These are phyloP conservation scores for Amanita phalloides DNA, from an alignment of 768 basidiomycete species.

Conservation along the genomic window DNA sequence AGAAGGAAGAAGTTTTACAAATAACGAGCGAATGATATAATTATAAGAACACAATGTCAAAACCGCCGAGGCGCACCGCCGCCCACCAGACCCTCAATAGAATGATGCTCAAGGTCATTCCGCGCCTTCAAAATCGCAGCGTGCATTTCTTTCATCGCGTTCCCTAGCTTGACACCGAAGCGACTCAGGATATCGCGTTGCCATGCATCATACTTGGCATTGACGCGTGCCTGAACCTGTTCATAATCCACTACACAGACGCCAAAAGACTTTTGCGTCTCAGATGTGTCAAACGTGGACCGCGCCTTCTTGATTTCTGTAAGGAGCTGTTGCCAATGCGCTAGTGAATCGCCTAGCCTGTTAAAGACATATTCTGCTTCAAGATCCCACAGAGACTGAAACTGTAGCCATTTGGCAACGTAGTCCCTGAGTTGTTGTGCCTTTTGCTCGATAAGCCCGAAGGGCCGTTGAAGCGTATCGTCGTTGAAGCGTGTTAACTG, in stretches of 20 bases:
- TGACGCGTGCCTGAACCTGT: slow-evolving; percentile 94
- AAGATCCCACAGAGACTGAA: slow-evolving; percentile 98
- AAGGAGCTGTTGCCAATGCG: slow-evolving; percentile 90
- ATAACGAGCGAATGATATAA: not conserved
- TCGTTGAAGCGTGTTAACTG: slow-evolving; percentile 72
- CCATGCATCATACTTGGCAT: slow-evolving; percentile 98
- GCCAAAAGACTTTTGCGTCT: slow-evolving; percentile 85
- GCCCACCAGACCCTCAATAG: slow-evolving; percentile 82
- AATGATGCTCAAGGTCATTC: slow-evolving; percentile 92
- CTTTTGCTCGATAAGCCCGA: slow-evolving; percentile 79
- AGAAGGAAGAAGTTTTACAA: not conserved
- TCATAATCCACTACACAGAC: slow-evolving; percentile 96
- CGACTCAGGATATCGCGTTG: slow-evolving; percentile 89
- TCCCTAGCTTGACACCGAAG: slow-evolving; percentile 88
- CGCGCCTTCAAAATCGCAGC: slow-evolving; percentile 85
- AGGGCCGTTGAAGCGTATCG: slow-evolving; percentile 67
- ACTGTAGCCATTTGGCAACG: slow-evolving; percentile 96
- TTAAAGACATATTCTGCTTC: slow-evolving; percentile 96
- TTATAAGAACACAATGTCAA: slow-evolving; percentile 16
- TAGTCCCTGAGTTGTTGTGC: slow-evolving; percentile 83
- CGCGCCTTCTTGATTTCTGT: slow-evolving; percentile 96
- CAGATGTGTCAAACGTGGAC: slow-evolving; percentile 93
- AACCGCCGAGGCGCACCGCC: slow-evolving; percentile 41
- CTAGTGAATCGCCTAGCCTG: slow-evolving; percentile 88
- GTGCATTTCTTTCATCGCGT: slow-evolving; percentile 97